phyloP scores from a whole-genome alignment of 1,139 yeast species.

The Meyerozyma guilliermondii region DNA sequence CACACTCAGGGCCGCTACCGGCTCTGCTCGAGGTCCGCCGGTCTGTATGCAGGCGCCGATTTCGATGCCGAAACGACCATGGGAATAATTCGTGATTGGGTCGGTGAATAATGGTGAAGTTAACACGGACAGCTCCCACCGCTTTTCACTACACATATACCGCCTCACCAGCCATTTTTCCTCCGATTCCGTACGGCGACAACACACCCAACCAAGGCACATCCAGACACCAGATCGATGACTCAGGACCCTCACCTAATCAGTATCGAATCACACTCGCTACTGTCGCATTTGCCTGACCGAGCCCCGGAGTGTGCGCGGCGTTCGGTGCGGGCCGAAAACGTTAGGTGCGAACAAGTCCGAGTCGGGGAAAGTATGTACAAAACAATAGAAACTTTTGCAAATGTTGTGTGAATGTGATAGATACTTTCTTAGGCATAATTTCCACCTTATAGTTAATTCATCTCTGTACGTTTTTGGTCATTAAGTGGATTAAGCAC shows the following conservation, averaged over 20 bases:
- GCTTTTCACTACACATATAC: too few relatives aligned
- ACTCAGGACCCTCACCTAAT: not conserved
- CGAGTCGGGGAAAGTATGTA: too few relatives aligned
- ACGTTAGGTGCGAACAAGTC: not conserved
- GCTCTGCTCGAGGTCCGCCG: not conserved
- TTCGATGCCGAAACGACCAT: not conserved
- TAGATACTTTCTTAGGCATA: too few relatives aligned
- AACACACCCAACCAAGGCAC: not conserved
- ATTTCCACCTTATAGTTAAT: too few relatives aligned
- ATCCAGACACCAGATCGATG: not conserved
- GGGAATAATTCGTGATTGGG: not conserved
- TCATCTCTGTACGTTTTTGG: too few relatives aligned
- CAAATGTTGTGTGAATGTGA: too few relatives aligned
- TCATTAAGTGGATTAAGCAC: too few relatives aligned
- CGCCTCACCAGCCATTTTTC: too few relatives aligned
- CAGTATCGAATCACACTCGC: not conserved
- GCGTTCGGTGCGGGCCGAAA: not conserved
- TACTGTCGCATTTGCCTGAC: not conserved
- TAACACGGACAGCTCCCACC: too few relatives aligned
- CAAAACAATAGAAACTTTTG: too few relatives aligned
- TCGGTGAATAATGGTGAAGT: too few relatives aligned
- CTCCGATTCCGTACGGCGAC: too few relatives aligned
- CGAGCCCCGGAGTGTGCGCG: not conserved
- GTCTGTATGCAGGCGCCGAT: not conserved
- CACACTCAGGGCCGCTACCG: constrained; percentile 1